phyloP scores from a whole-genome alignment of 495 filamentous ascomycete genomes.

The Jackrogersella minutella region DNA sequence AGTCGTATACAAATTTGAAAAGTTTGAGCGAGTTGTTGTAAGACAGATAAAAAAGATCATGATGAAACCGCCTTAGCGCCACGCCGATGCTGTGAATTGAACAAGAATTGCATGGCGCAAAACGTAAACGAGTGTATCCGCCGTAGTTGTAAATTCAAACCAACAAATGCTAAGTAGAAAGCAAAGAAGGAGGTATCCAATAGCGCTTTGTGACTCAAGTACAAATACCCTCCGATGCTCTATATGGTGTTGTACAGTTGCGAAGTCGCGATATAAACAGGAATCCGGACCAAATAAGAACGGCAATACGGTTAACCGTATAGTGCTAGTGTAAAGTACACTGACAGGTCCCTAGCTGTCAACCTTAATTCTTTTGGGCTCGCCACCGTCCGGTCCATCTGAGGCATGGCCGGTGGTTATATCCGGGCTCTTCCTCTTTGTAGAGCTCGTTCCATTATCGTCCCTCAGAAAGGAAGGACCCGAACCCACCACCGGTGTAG shows the following conservation, averaged over 20 bases:
- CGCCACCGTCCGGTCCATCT: conserved; percentile 48
- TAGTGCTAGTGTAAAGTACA: neutral
- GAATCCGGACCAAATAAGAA: conserved; percentile 8
- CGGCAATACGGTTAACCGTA: neutral
- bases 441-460: conserved; percentile 44
- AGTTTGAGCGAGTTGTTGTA: conserved; percentile 10
- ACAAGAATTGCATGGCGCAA: conserved; percentile 40
- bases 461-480: conserved; percentile 74
- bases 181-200: conserved; percentile 34
- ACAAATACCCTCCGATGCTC: conserved; percentile 19
- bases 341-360: conserved; percentile 40
- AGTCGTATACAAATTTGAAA: conserved; percentile 16
- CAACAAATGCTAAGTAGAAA: conserved; percentile 31
- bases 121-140: conserved; percentile 31
- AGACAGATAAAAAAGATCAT: conserved; percentile 26
- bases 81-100: conserved; percentile 42
- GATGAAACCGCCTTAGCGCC: conserved; percentile 40
- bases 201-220: conserved; percentile 8
- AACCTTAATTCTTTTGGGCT: conserved; percentile 56
- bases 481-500: conserved; percentile 78
- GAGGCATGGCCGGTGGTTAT: conserved; percentile 44
- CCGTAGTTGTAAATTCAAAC: conserved; percentile 22
- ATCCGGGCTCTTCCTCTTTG: conserved; percentile 61
- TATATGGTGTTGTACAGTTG: conserved; percentile 30
- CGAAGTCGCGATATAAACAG: conserved; percentile 22